Conservation (phyloP, 1,284 basidiomycete species). For the Ceraceosorus bombacis region DNA sequence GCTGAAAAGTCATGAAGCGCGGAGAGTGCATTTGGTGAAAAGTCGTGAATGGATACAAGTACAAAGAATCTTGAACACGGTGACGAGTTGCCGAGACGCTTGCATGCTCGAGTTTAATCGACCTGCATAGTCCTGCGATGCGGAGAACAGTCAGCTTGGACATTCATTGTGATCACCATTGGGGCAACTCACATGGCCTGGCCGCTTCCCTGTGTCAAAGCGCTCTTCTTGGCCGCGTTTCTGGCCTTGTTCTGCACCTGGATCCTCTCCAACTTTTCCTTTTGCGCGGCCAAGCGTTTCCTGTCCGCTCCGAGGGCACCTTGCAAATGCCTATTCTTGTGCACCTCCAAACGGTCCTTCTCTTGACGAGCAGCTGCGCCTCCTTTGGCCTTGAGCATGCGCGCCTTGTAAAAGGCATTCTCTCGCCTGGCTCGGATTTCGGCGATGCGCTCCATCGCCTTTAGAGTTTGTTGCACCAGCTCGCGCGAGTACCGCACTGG, state of each 20-base stretch:
- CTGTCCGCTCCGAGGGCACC: background rate
- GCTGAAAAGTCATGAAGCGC: no score
- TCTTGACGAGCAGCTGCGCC: background rate
- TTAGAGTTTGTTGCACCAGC: slow-evolving; percentile 83
- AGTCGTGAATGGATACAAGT: no score
- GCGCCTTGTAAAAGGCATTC: slow-evolving; percentile 68
- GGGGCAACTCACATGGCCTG: no score
- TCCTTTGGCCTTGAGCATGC: slow-evolving; percentile 38
- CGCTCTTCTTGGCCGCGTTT: background rate
- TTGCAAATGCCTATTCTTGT: background rate
- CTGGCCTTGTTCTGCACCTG: background rate
- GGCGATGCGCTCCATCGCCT: slow-evolving; percentile 89
- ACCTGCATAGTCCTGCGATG: no score
- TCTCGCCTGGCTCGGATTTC: slow-evolving; percentile 89
- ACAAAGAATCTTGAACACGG: no score
- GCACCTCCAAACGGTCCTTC: background rate
- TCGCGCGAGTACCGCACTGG: slow-evolving; percentile 97
- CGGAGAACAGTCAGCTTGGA: no score
- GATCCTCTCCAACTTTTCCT: background rate
- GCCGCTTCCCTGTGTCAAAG: no score
- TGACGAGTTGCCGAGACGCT: no score
- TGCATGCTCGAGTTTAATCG: no score
- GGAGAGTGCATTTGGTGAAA: no score
- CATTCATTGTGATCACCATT: no score
- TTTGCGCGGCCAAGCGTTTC: background rate